Evolutionary conservation across 805 yeast species (phyloP).

Genomic region (Yarrowia keelungensis): DNA sequence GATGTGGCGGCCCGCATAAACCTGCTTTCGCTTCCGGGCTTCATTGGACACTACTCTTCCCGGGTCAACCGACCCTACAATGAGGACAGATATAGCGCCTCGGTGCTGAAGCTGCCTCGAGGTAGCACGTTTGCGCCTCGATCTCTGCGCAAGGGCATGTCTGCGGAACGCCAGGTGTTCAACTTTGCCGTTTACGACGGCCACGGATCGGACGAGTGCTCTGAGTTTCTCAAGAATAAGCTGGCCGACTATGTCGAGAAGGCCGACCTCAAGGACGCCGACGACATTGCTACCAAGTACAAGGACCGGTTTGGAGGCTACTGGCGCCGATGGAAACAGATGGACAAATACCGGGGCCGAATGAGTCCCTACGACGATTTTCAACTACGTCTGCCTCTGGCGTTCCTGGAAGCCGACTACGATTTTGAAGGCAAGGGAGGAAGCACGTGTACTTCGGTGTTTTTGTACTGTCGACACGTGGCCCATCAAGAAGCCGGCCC

Average conservation of each 20-base stretch:
- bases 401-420: constrained; percentile 71
- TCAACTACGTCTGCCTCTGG: constrained; percentile 63
- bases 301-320: constrained; percentile 72
- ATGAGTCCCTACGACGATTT: constrained; percentile 60
- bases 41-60: constrained; percentile 78
- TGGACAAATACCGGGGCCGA: constrained; percentile 50
- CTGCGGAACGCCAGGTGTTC: constrained; percentile 56
- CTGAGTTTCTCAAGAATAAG: constrained; percentile 62
- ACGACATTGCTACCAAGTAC: constrained; percentile 62
- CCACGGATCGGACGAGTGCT: constrained; percentile 87
- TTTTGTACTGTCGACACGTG: constrained; percentile 54
- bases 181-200: constrained; percentile 87
- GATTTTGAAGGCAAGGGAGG: constrained; percentile 59
- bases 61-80: constrained; percentile 78
- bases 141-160: constrained; percentile 39
- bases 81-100: constrained; percentile 80
- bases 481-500: constrained; percentile 22
- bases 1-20: constrained; percentile 57
- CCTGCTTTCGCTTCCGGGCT: constrained; percentile 68
- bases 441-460: constrained; percentile 74
- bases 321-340: constrained; percentile 78
- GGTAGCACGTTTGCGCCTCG: constrained; percentile 46
- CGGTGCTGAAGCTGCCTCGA: constrained; percentile 60
- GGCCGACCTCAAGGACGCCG: constrained; percentile 51
- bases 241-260: constrained; percentile 63